phyloP scores from a whole-genome alignment of 345 rosid species.

The Limnanthes douglasii region DNA sequence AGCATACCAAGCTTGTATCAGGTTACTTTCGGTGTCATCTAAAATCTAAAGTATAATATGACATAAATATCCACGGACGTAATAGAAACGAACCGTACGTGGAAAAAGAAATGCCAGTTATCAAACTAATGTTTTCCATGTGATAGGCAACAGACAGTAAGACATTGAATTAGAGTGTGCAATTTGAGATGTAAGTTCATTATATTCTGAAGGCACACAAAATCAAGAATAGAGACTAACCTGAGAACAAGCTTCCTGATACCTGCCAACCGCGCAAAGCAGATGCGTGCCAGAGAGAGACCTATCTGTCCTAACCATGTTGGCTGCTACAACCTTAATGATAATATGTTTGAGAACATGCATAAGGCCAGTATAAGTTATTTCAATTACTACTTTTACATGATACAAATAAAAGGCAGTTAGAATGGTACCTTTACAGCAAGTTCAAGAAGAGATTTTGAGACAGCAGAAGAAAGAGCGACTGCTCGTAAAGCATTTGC shows the following conservation, averaged over 20 bases:
- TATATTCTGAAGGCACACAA: background rate
- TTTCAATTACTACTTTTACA: background rate
- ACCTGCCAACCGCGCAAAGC: constrained; percentile 91
- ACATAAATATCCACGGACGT: too few species aligned
- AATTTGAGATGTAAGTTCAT: too few species aligned
- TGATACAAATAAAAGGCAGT: constrained; percentile 1
- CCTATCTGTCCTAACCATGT: constrained; percentile 86
- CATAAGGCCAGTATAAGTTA: background rate
- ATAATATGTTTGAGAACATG: background rate
- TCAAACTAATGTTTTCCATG: too few species aligned
- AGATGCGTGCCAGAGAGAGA: constrained; percentile 90
- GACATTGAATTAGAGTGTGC: too few species aligned
- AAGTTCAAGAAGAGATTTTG: constrained; percentile 88
- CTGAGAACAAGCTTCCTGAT: constrained; percentile 99
- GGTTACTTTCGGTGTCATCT: too few species aligned
- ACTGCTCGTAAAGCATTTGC: constrained; percentile 93
- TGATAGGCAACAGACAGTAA: background rate
- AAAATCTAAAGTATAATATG: too few species aligned
- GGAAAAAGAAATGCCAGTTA: too few species aligned
- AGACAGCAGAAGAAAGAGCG: constrained; percentile 94
- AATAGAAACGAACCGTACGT: too few species aligned
- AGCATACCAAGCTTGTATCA: constrained; percentile 5
- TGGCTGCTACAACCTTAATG: constrained; percentile 86
- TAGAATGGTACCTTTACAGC: constrained; percentile 54
- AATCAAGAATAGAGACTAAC: constrained; percentile 21